Percentiles rank a stretch among this genome's conserved stretches.
Conservation (phyloP, 306 rosid genomes). For the Arachis stenosperma region DNA sequence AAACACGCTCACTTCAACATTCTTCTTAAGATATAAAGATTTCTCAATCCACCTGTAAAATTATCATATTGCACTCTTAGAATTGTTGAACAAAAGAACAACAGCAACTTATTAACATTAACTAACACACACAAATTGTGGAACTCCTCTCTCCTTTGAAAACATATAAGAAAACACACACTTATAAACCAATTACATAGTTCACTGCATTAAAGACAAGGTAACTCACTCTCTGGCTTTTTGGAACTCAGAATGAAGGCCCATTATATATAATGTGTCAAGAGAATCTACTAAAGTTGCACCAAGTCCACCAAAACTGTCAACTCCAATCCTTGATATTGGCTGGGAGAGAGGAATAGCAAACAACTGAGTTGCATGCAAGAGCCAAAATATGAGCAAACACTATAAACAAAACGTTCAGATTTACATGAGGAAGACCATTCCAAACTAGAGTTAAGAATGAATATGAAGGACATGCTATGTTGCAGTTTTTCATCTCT, state of each 20-base stretch:
- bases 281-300: conserved; percentile 72
- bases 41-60: conserved; percentile 70
- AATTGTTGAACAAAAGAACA: neutral
- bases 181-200: neutral
- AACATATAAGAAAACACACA: neutral
- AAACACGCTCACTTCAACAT: conserved; percentile 65
- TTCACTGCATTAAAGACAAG: conserved; percentile 10
- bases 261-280: conserved; percentile 71
- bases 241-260: conserved; percentile 61
- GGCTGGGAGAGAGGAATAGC: conserved; percentile 55
- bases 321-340: conserved; percentile 48
- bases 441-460: conserved; percentile 1
- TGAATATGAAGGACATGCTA: neutral
- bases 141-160: neutral
- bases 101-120: neutral
- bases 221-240: conserved; percentile 66
- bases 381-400: conserved; percentile 2
- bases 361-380: conserved; percentile 37
- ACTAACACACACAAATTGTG: neutral
- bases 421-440: conserved; percentile 11
- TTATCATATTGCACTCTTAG: conserved; percentile 31
- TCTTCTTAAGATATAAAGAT: conserved; percentile 56
- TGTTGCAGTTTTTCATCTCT: conserved; percentile 4
- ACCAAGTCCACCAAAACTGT: conserved; percentile 69
- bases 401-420: neutral